phyloP scores from a whole-genome alignment of 1,284 basidiomycete species.

The Wallemia ichthyophaga region DNA sequence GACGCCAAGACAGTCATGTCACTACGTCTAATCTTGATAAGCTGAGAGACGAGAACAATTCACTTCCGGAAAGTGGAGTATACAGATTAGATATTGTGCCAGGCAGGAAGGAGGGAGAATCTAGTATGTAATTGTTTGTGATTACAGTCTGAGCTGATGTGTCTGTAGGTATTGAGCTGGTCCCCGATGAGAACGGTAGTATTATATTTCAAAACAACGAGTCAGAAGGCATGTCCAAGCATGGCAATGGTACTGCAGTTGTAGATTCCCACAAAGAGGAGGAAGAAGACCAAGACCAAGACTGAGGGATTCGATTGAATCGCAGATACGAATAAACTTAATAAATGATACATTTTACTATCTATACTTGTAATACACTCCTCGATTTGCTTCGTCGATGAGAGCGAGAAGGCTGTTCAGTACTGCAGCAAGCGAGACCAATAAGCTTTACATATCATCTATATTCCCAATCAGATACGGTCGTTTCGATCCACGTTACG shows the following conservation, averaged over 20 bases:
- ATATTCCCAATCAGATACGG: neutral
- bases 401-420: neutral
- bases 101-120: neutral
- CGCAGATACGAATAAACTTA: neutral
- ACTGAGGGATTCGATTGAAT: neutral
- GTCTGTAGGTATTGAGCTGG: neutral
- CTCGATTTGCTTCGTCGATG: neutral
- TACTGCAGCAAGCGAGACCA: neutral
- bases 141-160: neutral
- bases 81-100: neutral
- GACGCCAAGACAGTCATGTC: neutral
- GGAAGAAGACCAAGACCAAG: neutral
- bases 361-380: neutral
- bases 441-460: neutral
- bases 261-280: neutral
- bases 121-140: neutral
- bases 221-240: neutral
- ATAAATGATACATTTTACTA: neutral
- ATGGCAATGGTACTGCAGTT: neutral
- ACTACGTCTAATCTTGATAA: neutral
- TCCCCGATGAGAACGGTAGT: neutral
- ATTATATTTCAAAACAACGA: neutral
- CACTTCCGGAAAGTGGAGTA: neutral
- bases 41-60: neutral
- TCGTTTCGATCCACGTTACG: neutral